Conservation (phyloP, 305 asterid genomes). For the Rubia tinctorum region DNA sequence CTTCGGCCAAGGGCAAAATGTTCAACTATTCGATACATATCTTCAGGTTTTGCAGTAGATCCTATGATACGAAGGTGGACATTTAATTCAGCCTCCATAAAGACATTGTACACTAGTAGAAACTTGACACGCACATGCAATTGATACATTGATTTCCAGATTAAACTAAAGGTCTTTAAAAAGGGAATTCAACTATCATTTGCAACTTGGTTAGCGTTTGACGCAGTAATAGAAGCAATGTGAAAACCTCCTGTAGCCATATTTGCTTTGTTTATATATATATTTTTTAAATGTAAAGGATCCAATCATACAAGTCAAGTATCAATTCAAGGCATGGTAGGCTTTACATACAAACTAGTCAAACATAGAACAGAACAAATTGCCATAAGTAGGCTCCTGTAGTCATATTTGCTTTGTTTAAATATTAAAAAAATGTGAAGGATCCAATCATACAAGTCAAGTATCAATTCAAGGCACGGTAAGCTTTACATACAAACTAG, state of each 20-base stretch:
- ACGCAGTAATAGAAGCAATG: neutral
- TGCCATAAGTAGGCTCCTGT: slow-evolving; percentile 59
- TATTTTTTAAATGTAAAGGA: neutral
- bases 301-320: neutral
- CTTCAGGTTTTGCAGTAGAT: slow-evolving; percentile 98
- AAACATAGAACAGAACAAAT: slow-evolving; percentile 16
- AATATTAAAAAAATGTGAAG: neutral
- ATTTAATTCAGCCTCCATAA: slow-evolving; percentile 4
- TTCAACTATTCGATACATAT: slow-evolving; percentile 92
- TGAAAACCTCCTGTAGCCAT: neutral
- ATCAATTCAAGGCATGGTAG: neutral
- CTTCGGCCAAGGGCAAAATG: slow-evolving; percentile 99
- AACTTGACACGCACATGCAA: neutral
- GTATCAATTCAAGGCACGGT: neutral
- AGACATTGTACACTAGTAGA: neutral
- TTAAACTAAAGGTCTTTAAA: neutral
- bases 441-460: neutral
- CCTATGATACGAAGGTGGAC: slow-evolving; percentile 36
- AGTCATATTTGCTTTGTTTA: neutral
- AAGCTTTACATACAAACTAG: neutral
- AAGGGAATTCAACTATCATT: neutral
- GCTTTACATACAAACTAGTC: neutral
- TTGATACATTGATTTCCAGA: neutral
- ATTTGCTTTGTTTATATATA: neutral
- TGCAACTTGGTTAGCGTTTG: neutral